Percentiles rank a stretch among this genome's conserved stretches.
phyloP scores from a whole-genome alignment of 106 monocot genomes.

The Phalaenopsis equestris region DNA sequence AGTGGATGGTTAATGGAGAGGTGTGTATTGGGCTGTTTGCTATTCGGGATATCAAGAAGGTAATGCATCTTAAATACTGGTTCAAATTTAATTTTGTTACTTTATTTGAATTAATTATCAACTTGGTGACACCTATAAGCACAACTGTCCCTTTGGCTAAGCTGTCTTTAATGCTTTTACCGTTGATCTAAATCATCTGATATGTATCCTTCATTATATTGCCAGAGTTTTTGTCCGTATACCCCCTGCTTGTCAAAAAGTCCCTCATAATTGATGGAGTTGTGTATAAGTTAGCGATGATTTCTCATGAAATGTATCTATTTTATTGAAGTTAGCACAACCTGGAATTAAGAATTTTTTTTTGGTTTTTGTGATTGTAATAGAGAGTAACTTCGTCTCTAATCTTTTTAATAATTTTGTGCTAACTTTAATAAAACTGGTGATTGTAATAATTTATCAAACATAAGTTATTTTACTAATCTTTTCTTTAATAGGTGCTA shows the following conservation, averaged over 20 bases:
- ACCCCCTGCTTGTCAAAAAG: not conserved
- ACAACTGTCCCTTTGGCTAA: not conserved
- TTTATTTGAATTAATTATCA: not conserved
- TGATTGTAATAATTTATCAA: no score
- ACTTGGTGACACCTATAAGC: not conserved
- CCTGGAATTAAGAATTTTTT: no score
- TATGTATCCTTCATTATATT: not conserved
- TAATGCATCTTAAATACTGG: constrained; percentile 17
- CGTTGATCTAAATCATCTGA: not conserved
- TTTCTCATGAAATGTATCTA: constrained; percentile 1
- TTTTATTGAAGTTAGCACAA: not conserved
- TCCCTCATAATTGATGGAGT: not conserved
- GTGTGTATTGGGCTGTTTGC: constrained; percentile 97
- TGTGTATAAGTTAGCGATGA: not conserved
- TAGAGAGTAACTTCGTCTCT: no score
- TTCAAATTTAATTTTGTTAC: not conserved
- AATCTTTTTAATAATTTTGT: no score
- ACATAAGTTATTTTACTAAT: no score
- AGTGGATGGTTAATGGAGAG: constrained; percentile 99
- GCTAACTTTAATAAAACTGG: no score
- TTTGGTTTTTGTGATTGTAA: no score
- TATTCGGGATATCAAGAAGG: constrained; percentile 80
- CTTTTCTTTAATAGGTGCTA: no score
- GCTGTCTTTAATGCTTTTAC: not conserved
- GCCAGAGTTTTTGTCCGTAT: not conserved